Evolutionary conservation across 345 rosid genomes (phyloP).

Genomic region (Gossypium australe): DNA sequence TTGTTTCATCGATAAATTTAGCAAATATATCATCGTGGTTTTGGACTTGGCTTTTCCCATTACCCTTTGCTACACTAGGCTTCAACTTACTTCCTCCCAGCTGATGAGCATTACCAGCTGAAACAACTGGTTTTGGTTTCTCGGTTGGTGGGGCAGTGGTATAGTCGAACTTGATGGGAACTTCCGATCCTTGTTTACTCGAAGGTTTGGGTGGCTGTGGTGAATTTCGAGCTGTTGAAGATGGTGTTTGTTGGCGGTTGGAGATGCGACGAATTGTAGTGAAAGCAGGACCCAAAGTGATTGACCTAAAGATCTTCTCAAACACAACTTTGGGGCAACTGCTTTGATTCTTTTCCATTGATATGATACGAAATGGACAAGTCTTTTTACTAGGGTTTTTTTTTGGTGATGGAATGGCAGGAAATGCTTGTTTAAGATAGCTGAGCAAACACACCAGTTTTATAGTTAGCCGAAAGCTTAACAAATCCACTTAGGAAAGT

Average conservation of each 20-base stretch:
- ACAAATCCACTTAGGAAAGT: background rate
- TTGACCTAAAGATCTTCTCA: conserved; percentile 29
- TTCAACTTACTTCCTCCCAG: background rate
- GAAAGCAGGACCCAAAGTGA: conserved; percentile 20
- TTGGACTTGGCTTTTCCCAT: background rate
- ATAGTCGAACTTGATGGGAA: conserved; percentile 22
- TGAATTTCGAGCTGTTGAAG: background rate
- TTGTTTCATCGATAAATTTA: conserved; percentile 22
- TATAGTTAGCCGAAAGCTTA: background rate
- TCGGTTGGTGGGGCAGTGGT: background rate
- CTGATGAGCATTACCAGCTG: background rate
- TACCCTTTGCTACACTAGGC: background rate
- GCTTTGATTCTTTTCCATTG: conserved; percentile 29
- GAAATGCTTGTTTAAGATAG: background rate
- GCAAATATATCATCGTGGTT: conserved; percentile 18
- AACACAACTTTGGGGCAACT: conserved; percentile 21
- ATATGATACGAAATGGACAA: background rate
- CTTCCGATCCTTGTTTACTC: conserved; percentile 11
- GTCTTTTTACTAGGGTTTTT: background rate
- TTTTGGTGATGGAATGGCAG: background rate
- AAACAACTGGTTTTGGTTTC: background rate
- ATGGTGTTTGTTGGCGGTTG: background rate
- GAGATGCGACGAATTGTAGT: conserved; percentile 19
- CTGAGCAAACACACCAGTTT: background rate
- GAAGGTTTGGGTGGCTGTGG: background rate